These are phyloP conservation scores for Hanseniaspora gamundiae DNA, from an alignment of 1,139 yeast species.

Conservation along the genomic window DNA sequence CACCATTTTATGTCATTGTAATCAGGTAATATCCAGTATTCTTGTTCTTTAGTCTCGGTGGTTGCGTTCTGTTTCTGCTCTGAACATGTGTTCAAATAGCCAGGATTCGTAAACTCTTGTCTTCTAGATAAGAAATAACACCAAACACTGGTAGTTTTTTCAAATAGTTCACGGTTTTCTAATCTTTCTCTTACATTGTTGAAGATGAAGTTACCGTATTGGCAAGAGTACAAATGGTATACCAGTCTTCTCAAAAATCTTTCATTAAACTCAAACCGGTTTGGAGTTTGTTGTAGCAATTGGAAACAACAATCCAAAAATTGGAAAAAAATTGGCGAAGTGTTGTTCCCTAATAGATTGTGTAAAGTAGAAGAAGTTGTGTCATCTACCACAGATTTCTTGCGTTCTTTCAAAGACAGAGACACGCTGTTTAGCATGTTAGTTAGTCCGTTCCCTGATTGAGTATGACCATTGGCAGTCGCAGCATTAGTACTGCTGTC, in stretches of 20 bases:
- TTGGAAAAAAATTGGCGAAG: constrained; percentile 29
- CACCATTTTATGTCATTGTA: constrained; percentile 29
- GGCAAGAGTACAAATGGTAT: constrained; percentile 87
- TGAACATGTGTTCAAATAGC: constrained; percentile 22
- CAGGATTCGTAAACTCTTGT: constrained; percentile 52
- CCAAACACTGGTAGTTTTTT: constrained; percentile 75
- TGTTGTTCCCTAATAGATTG: background rate
- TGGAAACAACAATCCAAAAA: constrained; percentile 86
- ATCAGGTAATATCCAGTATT: constrained; percentile 54
- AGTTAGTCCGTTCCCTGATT: background rate
- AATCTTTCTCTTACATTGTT: constrained; percentile 59
- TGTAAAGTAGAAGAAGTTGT: background rate
- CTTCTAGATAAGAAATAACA: constrained; percentile 76
- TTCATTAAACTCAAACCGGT: constrained; percentile 75
- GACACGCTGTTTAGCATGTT: background rate
- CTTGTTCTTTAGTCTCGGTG: constrained; percentile 22
- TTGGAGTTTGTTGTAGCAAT: constrained; percentile 56
- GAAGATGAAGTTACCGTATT: constrained; percentile 80
- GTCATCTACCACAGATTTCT: constrained; percentile 1
- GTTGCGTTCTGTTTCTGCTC: constrained; percentile 11
- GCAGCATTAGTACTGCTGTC: constrained; percentile 4
- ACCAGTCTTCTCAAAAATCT: constrained; percentile 70
- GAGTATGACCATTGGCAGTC: background rate
- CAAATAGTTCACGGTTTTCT: constrained; percentile 26
- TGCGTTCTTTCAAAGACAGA: background rate